A percentile compares a stretch with the other conserved stretches of the same genome.
These are phyloP conservation scores for Geotrichum europaeum DNA, from an alignment of 1,139 yeast species.

Conservation along the genomic window DNA sequence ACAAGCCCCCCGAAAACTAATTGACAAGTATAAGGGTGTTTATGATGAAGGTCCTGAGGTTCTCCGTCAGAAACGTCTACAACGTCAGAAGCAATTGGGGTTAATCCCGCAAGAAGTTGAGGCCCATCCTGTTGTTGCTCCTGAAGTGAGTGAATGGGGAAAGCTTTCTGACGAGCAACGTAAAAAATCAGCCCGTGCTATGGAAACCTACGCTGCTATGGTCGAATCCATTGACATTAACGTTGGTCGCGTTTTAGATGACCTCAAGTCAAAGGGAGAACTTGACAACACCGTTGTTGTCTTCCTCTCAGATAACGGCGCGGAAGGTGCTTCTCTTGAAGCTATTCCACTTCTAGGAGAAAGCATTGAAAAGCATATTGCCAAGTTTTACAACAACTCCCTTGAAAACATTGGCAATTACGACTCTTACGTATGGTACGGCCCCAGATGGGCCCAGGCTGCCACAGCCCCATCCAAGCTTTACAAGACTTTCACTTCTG, in stretches of 20 bases:
- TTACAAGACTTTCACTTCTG: conserved; percentile 48
- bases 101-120: conserved; percentile 40
- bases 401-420: conserved; percentile 45
- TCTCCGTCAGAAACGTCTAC: conserved; percentile 39
- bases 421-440: conserved; percentile 48
- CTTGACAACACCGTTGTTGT: conserved; percentile 49
- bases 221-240: conserved; percentile 48
- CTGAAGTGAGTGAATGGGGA: conserved; percentile 40
- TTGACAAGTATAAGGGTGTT: conserved; percentile 45
- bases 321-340: conserved; percentile 54
- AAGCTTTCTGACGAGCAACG: conserved; percentile 37
- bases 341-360: conserved; percentile 43
- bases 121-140: conserved; percentile 45
- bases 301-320: conserved; percentile 58
- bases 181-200: conserved; percentile 39
- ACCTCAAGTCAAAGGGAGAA: conserved; percentile 39
- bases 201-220: conserved; percentile 58
- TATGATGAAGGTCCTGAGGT: conserved; percentile 48
- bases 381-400: conserved; percentile 40
- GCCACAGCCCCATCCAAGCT: conserved; percentile 52
- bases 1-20: conserved; percentile 47
- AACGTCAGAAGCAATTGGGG: conserved; percentile 41
- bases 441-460: conserved; percentile 62
- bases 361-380: conserved; percentile 30
- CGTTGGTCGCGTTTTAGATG: conserved; percentile 43